These are phyloP conservation scores for Solanum infundibuliforme DNA, from an alignment of 257 asterid species.

Conservation along the genomic window DNA sequence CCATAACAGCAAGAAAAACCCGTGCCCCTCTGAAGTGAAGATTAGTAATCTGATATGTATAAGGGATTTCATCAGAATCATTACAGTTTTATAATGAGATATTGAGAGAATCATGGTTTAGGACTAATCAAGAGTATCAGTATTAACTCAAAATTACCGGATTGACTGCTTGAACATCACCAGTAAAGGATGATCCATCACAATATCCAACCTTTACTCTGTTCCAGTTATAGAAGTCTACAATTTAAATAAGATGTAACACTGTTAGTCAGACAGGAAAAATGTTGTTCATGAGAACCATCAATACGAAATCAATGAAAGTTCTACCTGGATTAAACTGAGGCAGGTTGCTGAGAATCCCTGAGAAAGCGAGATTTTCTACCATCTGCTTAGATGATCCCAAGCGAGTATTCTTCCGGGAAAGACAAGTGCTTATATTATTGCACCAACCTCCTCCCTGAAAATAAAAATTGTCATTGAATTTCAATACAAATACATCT, in stretches of 20 bases:
- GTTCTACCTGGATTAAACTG: slow-evolving; percentile 64
- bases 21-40: slow-evolving; percentile 41
- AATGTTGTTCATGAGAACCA: neutral
- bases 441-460: slow-evolving; percentile 99
- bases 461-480: neutral
- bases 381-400: slow-evolving; percentile 74
- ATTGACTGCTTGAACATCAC: slow-evolving; percentile 70
- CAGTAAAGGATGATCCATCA: slow-evolving; percentile 87
- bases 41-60: slow-evolving; percentile 16
- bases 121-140: neutral
- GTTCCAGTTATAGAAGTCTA: slow-evolving; percentile 85
- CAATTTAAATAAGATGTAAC: neutral
- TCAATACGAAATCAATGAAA: neutral
- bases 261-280: neutral
- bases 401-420: slow-evolving; percentile 27
- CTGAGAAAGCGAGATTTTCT: slow-evolving; percentile 47
- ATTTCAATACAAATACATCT: neutral
- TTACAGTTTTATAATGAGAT: neutral
- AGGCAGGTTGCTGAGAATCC: slow-evolving; percentile 57
- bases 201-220: slow-evolving; percentile 71
- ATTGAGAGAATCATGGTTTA: neutral
- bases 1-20: slow-evolving; percentile 26
- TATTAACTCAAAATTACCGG: slow-evolving; percentile 25
- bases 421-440: slow-evolving; percentile 43
- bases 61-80: neutral